These are phyloP conservation scores for Aspergillus affinis DNA, from an alignment of 495 filamentous ascomycete genomes.

Conservation along the genomic window DNA sequence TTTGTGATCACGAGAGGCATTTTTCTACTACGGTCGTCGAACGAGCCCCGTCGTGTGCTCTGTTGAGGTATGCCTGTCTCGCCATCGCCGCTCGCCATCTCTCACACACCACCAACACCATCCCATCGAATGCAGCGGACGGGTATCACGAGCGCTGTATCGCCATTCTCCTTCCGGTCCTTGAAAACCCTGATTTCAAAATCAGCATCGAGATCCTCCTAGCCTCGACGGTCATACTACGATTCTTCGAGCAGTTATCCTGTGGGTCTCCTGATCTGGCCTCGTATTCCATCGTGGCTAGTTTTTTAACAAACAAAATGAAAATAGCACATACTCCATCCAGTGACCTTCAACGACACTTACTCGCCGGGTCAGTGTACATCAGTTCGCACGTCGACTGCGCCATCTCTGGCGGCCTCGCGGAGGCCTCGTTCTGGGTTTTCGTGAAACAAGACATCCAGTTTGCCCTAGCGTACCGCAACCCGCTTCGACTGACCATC, in stretches of 20 bases:
- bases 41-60: constrained; percentile 33
- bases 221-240: constrained; percentile 41
- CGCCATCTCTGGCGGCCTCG: constrained; percentile 38
- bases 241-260: constrained; percentile 45
- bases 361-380: constrained; percentile 45
- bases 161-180: constrained; percentile 38
- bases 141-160: constrained; percentile 45
- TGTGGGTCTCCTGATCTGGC: constrained; percentile 22
- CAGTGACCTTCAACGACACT: constrained; percentile 40
- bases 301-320: not conserved
- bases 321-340: constrained; percentile 34
- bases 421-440: constrained; percentile 44
- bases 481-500: constrained; percentile 37
- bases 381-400: constrained; percentile 43
- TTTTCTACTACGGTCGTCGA: constrained; percentile 38
- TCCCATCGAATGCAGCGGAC: constrained; percentile 37
- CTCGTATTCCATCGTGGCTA: not conserved
- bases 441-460: constrained; percentile 48
- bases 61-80: constrained; percentile 41
- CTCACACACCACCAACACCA: constrained; percentile 33
- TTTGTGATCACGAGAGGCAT: constrained; percentile 37
- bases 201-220: constrained; percentile 44
- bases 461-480: constrained; percentile 39
- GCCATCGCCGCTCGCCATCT: constrained; percentile 44
- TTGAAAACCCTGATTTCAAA: constrained; percentile 36